These are phyloP conservation scores for Rhizoclosmatium sp. DNA, from an alignment of 192 early-diverging fungal genomes.

Conservation along the genomic window DNA sequence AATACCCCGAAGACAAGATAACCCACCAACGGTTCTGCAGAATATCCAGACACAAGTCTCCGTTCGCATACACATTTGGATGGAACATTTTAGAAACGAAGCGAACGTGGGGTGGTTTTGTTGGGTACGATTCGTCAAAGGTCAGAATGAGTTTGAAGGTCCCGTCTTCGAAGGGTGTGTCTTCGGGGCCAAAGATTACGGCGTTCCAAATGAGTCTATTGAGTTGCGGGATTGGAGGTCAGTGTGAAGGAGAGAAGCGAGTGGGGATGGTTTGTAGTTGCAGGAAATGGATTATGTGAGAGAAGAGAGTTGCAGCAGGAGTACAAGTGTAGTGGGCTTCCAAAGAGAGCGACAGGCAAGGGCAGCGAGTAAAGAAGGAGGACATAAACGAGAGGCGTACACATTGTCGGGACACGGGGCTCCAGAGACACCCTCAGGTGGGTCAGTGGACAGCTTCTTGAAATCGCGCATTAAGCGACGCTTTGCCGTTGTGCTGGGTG, in stretches of 20 bases:
- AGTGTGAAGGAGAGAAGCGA: background rate
- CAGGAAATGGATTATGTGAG: background rate
- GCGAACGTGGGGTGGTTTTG: conserved; percentile 94
- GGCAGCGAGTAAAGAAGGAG: background rate
- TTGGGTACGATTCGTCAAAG: conserved; percentile 98
- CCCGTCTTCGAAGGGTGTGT: conserved; percentile 96
- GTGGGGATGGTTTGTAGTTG: background rate
- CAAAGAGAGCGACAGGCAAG: background rate
- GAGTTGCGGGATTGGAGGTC: conserved; percentile 56
- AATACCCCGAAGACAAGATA: background rate
- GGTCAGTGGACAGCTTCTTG: conserved; percentile 93
- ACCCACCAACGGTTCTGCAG: conserved; percentile 91
- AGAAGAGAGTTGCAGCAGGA: background rate
- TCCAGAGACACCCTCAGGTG: conserved; percentile 86
- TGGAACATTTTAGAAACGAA: conserved; percentile 98
- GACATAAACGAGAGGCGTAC: conserved; percentile 1
- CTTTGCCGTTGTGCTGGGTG: conserved; percentile 76
- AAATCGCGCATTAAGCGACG: conserved; percentile 98
- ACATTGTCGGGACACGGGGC: conserved; percentile 97
- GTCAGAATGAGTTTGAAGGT: conserved; percentile 93
- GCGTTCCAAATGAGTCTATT: conserved; percentile 97
- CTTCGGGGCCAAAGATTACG: conserved; percentile 95
- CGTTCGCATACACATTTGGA: conserved; percentile 96
- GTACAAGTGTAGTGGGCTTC: background rate
- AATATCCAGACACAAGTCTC: conserved; percentile 98